Base-by-base conservation (phyloP, 2,329 filamentous ascomycete species). In the Penicillium sp. region DNA sequence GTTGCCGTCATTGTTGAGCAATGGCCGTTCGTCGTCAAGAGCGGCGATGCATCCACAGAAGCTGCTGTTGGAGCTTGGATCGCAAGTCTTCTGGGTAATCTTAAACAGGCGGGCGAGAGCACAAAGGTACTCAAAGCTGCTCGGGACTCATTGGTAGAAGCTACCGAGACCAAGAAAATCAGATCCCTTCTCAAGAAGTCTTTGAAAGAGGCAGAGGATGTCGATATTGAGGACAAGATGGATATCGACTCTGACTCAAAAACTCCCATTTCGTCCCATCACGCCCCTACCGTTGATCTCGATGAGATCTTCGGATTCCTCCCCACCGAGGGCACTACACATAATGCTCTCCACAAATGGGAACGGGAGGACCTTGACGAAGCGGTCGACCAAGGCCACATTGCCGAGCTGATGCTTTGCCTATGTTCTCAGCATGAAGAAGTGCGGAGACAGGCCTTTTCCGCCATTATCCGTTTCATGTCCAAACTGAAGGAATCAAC, bases 311-410 rank as follows among this genome's bases (percentile, higher is more conserved):
- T 86, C 14, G 72, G 79, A 16, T 67, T 76, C 2, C 69, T 79
- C 0, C 72, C 80, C 5, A 54, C 67, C 1, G 69, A 75, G 57
- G 68, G 69, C n/a, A 68, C 65, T 34, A 68, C 71, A n/a, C 68
- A 74, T 35, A 62, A 68, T 42, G 72, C 64, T 29, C 69, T 84
- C 12, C 72, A 75, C 50, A 74, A 74, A 62, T 95, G 89, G 89
- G 77, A 80, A 35, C 79, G 82, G 54, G 92, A 95, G 64, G 85
- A 88, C 28, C 75, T 88, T 0, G 87, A 91, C 36, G 84, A 91
- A 61, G 80, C 89, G 1, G 75, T 95, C 8, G 88, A 93, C 60
- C 87, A 93, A 55, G 87, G 86, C 6, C 80, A 88, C 60, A 77
- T 88, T 18, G 77, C 80, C 12, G 79, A 82, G 2, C 73, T 97